phyloP scores from a whole-genome alignment of 1,139 yeast species.

The Meyerozyma carpophila region DNA sequence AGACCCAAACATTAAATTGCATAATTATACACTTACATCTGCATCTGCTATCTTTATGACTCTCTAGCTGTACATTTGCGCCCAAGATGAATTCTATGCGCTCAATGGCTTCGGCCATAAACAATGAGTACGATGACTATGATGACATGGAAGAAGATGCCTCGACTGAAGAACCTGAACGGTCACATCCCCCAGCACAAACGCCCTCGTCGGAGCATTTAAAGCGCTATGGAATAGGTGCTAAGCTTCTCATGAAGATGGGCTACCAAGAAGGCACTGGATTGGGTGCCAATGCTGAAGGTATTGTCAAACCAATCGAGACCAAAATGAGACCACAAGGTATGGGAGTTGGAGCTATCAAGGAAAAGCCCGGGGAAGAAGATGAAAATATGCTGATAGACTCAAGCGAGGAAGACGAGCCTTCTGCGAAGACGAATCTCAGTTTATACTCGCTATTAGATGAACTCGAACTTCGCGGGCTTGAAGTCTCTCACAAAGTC shows the following conservation, averaged over 20 bases:
- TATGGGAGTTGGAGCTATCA: constrained; percentile 65
- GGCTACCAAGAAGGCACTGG: constrained; percentile 85
- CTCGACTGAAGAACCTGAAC: background rate
- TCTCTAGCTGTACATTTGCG: background rate
- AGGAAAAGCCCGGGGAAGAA: constrained; percentile 21
- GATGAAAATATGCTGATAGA: constrained; percentile 2
- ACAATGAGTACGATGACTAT: background rate
- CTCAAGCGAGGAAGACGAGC: constrained; percentile 7
- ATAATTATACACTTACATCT: background rate
- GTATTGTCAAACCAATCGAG: constrained; percentile 75
- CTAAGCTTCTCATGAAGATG: constrained; percentile 72
- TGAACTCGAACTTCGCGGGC: constrained; percentile 20
- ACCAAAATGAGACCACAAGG: constrained; percentile 63
- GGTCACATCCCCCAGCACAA: background rate
- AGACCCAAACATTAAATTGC: background rate
- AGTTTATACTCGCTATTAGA: constrained; percentile 22
- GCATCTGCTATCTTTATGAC: background rate
- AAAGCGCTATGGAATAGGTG: constrained; percentile 76
- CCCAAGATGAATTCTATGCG: constrained; percentile 1
- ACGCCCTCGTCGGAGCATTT: background rate
- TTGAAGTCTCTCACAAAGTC: constrained; percentile 22
- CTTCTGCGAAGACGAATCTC: constrained; percentile 5
- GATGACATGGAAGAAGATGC: background rate
- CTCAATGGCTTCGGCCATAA: constrained; percentile 4
- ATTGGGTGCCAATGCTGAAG: constrained; percentile 64